Conservation (phyloP, 2,329 filamentous ascomycete genomes). For the Xylariales sp. region DNA sequence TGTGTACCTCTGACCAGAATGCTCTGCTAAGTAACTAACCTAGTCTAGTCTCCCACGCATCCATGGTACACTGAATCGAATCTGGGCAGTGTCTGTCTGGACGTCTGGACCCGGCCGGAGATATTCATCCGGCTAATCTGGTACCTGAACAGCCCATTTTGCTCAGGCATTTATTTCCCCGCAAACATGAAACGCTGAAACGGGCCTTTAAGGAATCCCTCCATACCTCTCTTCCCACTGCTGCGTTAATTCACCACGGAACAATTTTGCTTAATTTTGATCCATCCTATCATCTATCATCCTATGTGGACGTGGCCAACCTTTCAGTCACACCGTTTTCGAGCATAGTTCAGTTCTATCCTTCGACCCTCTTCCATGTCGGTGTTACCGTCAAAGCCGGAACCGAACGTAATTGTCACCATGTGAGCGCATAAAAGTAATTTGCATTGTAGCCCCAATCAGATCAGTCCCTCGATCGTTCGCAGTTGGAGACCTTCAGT, state of each 20-base stretch:
- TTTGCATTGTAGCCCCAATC: constrained; percentile 3
- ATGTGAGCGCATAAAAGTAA: constrained; percentile 11
- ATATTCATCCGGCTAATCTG: constrained; percentile 28
- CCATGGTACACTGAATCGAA: neutral
- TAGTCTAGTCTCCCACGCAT: constrained; percentile 1
- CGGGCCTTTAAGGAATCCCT: constrained; percentile 25
- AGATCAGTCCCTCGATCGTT: neutral
- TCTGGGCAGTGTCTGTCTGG: neutral
- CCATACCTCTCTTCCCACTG: constrained; percentile 5
- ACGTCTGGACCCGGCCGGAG: constrained; percentile 28
- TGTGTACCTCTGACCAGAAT: too few species aligned
- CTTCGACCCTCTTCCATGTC: neutral
- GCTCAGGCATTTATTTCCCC: constrained; percentile 14
- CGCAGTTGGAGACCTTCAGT: neutral
- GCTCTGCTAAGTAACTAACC: too few species aligned
- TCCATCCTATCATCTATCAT: neutral
- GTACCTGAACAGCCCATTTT: neutral
- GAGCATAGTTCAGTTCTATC: neutral
- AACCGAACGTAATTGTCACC: neutral
- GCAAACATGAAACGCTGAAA: constrained; percentile 35
- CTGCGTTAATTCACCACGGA: neutral
- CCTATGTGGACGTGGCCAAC: constrained; percentile 3
- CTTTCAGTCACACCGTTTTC: neutral
- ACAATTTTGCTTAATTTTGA: constrained; percentile 22
- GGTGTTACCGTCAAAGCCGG: constrained; percentile 6